phyloP scores from a whole-genome alignment of 2,329 filamentous ascomycete genomes.

The Truncatella angustata region DNA sequence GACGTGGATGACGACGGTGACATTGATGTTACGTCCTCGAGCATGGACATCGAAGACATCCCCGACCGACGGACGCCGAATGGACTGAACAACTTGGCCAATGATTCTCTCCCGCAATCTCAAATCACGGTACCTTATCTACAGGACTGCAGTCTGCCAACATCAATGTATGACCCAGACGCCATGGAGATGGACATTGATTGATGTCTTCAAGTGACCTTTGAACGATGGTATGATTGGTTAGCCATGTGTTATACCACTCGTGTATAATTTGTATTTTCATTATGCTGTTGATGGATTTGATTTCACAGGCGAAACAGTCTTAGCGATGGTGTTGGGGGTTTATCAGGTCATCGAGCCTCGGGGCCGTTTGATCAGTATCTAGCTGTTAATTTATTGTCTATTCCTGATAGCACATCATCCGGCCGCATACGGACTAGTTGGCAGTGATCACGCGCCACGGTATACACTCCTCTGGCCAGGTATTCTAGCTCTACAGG shows the following conservation, averaged over 20 bases:
- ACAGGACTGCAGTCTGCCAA: not conserved
- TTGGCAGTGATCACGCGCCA: no score
- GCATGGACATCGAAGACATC: not conserved
- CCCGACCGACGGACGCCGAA: conserved; percentile 4
- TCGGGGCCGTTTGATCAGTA: not conserved
- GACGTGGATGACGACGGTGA: not conserved
- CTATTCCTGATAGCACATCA: conserved; percentile 32
- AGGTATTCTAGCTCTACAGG: no score
- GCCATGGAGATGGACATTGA: conserved; percentile 43
- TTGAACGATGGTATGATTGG: not conserved
- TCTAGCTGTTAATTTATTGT: conserved; percentile 9
- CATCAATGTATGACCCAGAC: not conserved
- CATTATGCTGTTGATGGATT: not conserved
- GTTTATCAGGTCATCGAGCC: not conserved
- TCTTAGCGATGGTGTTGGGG: not conserved
- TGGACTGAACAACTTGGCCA: conserved; percentile 13
- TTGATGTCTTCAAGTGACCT: not conserved
- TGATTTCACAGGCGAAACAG: not conserved
- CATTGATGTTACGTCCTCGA: not conserved
- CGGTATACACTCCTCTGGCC: no score
- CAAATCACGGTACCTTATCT: not conserved
- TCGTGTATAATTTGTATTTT: not conserved
- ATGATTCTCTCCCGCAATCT: not conserved
- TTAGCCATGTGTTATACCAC: not conserved
- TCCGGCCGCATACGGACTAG: no score